phyloP scores from a whole-genome alignment of 73 alveolate genomes.

The Paramecium pentaurelia region DNA sequence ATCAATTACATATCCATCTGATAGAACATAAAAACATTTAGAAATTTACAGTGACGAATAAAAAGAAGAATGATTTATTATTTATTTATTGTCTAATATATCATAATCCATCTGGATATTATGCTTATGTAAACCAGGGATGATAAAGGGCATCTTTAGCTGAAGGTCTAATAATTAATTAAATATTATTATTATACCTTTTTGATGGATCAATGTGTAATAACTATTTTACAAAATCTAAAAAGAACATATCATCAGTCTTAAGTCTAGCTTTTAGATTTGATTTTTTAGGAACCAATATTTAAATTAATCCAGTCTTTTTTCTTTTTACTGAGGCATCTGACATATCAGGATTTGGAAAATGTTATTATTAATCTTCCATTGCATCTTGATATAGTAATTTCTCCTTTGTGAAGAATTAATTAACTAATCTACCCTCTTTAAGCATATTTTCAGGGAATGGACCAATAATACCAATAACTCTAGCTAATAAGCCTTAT shows the following conservation, averaged over 20 bases:
- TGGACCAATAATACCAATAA: conserved; percentile 97
- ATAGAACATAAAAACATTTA: conserved; percentile 22
- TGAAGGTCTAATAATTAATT: conserved; percentile 61
- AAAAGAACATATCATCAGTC: conserved; percentile 70
- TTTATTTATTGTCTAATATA: background rate
- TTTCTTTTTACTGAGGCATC: conserved; percentile 55
- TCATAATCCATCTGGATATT: conserved; percentile 66
- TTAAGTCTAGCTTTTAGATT: conserved; percentile 81
- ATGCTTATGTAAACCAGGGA: conserved; percentile 72
- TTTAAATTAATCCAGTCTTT: conserved; percentile 71
- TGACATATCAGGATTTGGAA: conserved; percentile 64
- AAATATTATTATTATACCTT: conserved; percentile 6
- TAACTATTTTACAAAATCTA: conserved; percentile 77
- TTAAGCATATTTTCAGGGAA: conserved; percentile 97
- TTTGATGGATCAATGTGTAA: conserved; percentile 71
- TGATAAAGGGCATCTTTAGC: conserved; percentile 89
- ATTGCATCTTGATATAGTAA: conserved; percentile 90
- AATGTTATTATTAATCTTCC: conserved; percentile 69
- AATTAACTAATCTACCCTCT: conserved; percentile 94
- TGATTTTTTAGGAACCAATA: conserved; percentile 90
- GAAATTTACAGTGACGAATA: background rate
- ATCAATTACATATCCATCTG: background rate
- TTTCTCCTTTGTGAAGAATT: conserved; percentile 97
- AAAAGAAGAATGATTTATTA: conserved; percentile 83
- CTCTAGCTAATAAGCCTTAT: conserved; percentile 96